Evolutionary conservation across 2,329 filamentous ascomycete species (phyloP).

Genomic region (Penicillium sp.): DNA sequence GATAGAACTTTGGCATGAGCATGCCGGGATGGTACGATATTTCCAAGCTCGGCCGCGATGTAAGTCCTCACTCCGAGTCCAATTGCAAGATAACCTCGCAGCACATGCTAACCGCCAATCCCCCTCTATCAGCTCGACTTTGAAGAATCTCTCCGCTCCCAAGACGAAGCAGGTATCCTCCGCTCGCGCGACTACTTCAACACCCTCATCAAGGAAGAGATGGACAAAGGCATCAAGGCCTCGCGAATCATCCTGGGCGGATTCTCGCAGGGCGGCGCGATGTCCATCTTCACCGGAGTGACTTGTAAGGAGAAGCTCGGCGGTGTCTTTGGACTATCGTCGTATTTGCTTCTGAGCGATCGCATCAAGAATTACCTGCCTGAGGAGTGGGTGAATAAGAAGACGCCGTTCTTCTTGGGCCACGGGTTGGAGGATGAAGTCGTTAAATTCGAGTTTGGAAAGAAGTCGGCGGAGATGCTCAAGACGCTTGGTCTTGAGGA

Average conservation of each 20-base stretch:
- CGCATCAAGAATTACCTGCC: conserved; percentile 59
- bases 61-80: conserved; percentile 26
- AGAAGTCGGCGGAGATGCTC: conserved; percentile 62
- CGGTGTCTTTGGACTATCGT: conserved; percentile 82
- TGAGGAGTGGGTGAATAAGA: conserved; percentile 59
- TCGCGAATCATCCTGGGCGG: conserved; percentile 75
- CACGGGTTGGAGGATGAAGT: conserved; percentile 78
- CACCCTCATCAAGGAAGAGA: conserved; percentile 72
- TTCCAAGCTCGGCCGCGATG: conserved; percentile 43
- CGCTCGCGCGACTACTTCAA: conserved; percentile 72
- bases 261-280: conserved; percentile 72
- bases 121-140: conserved; percentile 37
- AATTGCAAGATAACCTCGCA: not conserved
- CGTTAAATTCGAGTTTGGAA: conserved; percentile 66
- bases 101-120: not conserved
- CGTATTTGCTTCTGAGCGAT: conserved; percentile 69
- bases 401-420: conserved; percentile 82
- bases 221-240: conserved; percentile 73
- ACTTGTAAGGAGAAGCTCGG: conserved; percentile 71
- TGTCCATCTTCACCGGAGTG: conserved; percentile 75
- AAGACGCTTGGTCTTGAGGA: conserved; percentile 63
- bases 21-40: conserved; percentile 69
- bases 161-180: conserved; percentile 66
- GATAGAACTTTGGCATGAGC: conserved; percentile 66
- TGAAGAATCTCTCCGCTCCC: conserved; percentile 39